Conservation (phyloP, 495 filamentous ascomycete genomes). For the Stereocaulon alpinum region DNA sequence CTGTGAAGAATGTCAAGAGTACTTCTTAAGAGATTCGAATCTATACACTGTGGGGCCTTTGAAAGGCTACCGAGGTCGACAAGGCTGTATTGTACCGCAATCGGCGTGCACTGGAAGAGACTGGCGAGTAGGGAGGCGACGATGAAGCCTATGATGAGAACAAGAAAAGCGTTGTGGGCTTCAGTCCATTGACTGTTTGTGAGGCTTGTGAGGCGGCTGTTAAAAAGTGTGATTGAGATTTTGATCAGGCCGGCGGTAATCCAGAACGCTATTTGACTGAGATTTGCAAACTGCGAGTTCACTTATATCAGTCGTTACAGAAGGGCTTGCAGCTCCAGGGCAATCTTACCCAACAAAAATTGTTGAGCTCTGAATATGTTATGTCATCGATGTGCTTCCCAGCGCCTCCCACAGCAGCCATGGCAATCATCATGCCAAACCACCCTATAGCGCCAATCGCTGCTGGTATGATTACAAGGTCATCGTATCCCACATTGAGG, state of each 20-base stretch:
- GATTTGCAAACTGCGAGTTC: not conserved
- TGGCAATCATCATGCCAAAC: not conserved
- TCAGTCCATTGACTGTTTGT: not conserved
- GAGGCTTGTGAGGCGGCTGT: not conserved
- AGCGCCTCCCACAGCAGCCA: not conserved
- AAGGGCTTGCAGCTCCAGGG: not conserved
- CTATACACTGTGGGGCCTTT: not conserved
- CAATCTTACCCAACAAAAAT: not conserved
- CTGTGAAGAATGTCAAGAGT: not conserved
- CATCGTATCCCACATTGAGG: not conserved
- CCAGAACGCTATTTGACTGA: not conserved
- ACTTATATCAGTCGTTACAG: not conserved
- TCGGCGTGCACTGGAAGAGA: not conserved
- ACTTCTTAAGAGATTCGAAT: not conserved
- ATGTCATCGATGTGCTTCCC: not conserved
- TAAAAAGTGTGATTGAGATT: constrained; percentile 1
- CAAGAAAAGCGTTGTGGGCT: not conserved
- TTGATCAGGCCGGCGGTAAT: not conserved
- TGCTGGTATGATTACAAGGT: constrained; percentile 2
- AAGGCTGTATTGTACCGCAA: not conserved
- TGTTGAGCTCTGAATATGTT: not conserved
- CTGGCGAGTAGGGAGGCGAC: not conserved
- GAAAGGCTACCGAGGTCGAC: not conserved
- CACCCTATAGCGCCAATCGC: not conserved
- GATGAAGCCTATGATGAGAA: not conserved